Evolutionary conservation across 1,284 basidiomycete species (phyloP), one percentile per base, ranked within the genome.

Genomic region (Coriolopsis trogii): DNA sequence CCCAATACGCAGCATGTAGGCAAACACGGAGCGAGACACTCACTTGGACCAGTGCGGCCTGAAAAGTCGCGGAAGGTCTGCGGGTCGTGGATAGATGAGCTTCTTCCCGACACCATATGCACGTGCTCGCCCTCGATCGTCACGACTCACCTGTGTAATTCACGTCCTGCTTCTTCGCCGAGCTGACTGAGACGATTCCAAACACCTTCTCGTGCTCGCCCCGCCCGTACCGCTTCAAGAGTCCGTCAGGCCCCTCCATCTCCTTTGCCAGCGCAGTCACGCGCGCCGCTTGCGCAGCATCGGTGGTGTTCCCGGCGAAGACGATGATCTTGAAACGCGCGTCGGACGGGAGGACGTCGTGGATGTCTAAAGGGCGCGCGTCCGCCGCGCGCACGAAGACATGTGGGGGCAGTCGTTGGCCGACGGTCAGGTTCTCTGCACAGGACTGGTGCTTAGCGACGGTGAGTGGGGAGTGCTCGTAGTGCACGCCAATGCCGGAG

Each of bases 241-340:
- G 72, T 10, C 68, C 64, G 18, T 75, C 62, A 8, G 69, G 61
- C 29, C 66, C 50, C 53, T 59, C 67, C 37, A 84, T 55, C 41
- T 77, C 72, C 40, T 72, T 67, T 6, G 80, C 81, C 20, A 85
- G 67, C 10, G 55, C 51, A 10, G 72, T 61, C 4, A 86, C 59
- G 49, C 72, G 73, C 25, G 58, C 60, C 10, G 70, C 65, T 40
- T 81, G 77, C 4, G 55, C 57, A 15, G 55, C 57, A 15, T 67
- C 42, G 13, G 78, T 62, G 8, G 68, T 70, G 6, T 79, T 68
- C 53, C 84, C 72, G 4, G 90, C 90, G 66, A 90, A 91, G 12
- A 90, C 71, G 34, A 92, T 70, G 23, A 91, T 53, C 61, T 89
- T 87, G 77, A 89, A 91, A n/a, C 85, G 81, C 10, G 74, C 76